Percentiles rank a stretch among this genome's conserved stretches.
Evolutionary conservation across 2,329 filamentous ascomycete genomes (phyloP).

Genomic region (Aspergillus neotritici): DNA sequence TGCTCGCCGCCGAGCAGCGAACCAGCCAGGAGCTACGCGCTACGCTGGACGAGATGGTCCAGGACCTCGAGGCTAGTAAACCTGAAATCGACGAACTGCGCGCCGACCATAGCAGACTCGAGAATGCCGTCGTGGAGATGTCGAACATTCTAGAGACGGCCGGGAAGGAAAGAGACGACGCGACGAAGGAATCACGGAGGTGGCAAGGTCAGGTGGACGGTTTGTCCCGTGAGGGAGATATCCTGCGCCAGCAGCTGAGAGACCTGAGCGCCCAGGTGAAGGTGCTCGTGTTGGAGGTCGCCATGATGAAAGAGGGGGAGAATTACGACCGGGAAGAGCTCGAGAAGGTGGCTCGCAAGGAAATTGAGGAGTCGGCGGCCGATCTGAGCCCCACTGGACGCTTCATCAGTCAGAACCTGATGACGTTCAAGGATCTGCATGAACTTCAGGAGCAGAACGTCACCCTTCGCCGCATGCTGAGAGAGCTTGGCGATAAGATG

Average conservation of each 20-base stretch:
- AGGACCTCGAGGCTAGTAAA: slow-evolving; percentile 74
- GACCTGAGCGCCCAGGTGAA: slow-evolving; percentile 88
- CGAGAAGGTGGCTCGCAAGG: slow-evolving; percentile 69
- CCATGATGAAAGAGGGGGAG: slow-evolving; percentile 70
- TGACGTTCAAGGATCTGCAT: slow-evolving; percentile 77
- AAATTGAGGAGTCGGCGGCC: slow-evolving; percentile 65
- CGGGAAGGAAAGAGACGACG: slow-evolving; percentile 70
- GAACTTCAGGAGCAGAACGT: slow-evolving; percentile 85
- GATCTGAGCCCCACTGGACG: slow-evolving; percentile 79
- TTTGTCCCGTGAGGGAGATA: slow-evolving; percentile 61
- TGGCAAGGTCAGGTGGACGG: slow-evolving; percentile 67
- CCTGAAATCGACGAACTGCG: slow-evolving; percentile 85
- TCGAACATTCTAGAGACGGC: slow-evolving; percentile 78
- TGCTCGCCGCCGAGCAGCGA: slow-evolving; percentile 66
- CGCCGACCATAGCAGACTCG: slow-evolving; percentile 71
- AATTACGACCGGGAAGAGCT: slow-evolving; percentile 70
- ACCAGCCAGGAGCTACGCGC: slow-evolving; percentile 67
- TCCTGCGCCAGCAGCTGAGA: slow-evolving; percentile 78
- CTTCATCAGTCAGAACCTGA: slow-evolving; percentile 84
- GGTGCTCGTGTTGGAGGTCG: slow-evolving; percentile 79
- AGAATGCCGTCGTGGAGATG: slow-evolving; percentile 75
- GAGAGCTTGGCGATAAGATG: slow-evolving; percentile 80
- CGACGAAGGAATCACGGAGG: slow-evolving; percentile 72
- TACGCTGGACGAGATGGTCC: slow-evolving; percentile 79
- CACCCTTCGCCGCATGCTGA: slow-evolving; percentile 73